These are phyloP conservation scores for Orbilia javanica DNA, from an alignment of 2,329 filamentous ascomycete genomes.

Conservation along the genomic window DNA sequence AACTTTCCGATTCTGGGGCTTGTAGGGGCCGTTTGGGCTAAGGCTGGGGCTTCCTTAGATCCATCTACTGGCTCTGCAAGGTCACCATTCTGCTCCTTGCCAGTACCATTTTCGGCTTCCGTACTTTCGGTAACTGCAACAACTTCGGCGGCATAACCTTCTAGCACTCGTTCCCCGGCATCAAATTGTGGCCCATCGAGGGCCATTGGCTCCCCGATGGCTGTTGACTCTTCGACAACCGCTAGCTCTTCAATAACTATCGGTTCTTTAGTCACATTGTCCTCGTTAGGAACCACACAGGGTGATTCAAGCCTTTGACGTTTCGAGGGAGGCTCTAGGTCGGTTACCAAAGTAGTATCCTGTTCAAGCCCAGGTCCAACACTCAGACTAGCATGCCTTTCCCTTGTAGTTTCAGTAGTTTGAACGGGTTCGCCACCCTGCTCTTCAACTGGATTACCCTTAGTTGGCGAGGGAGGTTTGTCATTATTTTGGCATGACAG, in stretches of 20 bases:
- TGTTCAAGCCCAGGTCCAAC: neutral
- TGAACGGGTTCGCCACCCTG: neutral
- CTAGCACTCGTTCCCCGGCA: neutral
- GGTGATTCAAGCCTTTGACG: slow-evolving; percentile 4
- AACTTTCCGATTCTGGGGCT: neutral
- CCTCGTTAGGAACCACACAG: neutral
- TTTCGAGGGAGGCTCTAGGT: slow-evolving; percentile 2
- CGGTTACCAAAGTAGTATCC: neutral
- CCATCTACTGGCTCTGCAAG: neutral
- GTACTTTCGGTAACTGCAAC: neutral
- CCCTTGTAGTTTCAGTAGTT: neutral
- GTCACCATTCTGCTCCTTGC: neutral
- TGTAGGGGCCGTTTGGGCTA: neutral
- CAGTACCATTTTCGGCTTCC: neutral
- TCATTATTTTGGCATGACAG: neutral
- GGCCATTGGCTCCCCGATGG: neutral
- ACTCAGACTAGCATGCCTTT: neutral
- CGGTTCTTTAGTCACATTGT: neutral
- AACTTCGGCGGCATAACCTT: neutral
- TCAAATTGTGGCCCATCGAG: neutral
- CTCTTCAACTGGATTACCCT: too few relatives aligned
- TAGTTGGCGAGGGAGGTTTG: neutral
- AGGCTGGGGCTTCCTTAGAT: neutral
- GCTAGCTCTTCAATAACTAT: neutral
- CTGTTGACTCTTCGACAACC: too few relatives aligned